Evolutionary conservation across 805 yeast species (phyloP), one percentile per base, ranked within the genome.

Genomic region (Phaffomyces antillensis): DNA sequence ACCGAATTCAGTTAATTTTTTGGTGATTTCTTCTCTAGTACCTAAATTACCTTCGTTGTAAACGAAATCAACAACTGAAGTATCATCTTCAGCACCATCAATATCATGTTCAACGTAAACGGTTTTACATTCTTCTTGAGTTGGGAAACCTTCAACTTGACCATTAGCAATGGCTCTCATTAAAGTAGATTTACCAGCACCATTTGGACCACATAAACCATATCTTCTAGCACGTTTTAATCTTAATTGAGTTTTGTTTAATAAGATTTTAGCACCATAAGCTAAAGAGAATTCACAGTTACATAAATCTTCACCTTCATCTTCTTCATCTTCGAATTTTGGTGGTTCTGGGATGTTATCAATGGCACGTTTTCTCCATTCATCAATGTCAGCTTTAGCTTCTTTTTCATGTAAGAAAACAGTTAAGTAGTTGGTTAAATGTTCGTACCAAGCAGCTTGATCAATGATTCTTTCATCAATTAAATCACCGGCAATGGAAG

Each of bases 241-340:
- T 77, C 99, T 89, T 71, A 93, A 83, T 79, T 91, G 97, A 61
- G 99, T 93, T 77, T 93, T 91, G 91, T 93, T 93, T 75, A 93
- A 88, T 77, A 93, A 81, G 81, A 93, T 93, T 87, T 93, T 93
- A 67, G 99, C 99, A 91, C 99, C 99, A 75, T 93, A 93, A 72
- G 99, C 99, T 66, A 93, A 81, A 51, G 99, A 93, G 90, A 93
- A 93, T 83, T 93, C 99, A 86, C 98, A 91, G 96, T 93, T 93
- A 84, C 99, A 93, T 68, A 93, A 81, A 70, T 93, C 98, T 79
- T 93, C 98, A 77, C 98, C 99, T 69, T 93, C 98, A 68, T 89
- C 97, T 68, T 84, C 93, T 73, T 85, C 91, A 65, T 90, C 97
- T 75, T 91, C 98, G 73, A 89, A 89, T 65, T 81, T 73, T 66